Base-by-base conservation (phyloP, 2,329 filamentous ascomycete genomes). In the Botrytis cinerea region DNA sequence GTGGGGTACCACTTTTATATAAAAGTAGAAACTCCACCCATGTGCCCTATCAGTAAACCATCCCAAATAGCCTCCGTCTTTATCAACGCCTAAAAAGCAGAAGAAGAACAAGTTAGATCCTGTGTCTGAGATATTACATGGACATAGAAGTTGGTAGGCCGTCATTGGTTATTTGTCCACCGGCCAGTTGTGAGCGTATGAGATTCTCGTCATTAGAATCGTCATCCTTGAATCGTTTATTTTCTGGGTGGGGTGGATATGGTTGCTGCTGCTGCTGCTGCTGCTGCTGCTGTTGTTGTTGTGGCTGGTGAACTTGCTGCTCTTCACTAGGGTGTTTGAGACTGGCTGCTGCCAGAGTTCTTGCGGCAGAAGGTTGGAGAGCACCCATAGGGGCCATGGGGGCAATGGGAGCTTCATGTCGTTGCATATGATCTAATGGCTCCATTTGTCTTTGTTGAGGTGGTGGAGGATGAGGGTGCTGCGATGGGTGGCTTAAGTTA, bases 401-500 rank as follows among this genome's bases (percentile, higher is more conserved):
- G 20, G 82, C 80, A 16, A 78, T 76, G 6, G 78, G 76, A 4
- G 76, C 74, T 40, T 79, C 76, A 57, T 76, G 76, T 18, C 76
- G 75, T 12, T 77, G 77, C 35, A 75, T 73, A 51, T 75, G 75
- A 5, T 78, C 76, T 48, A 77, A 46, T 28, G 73, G 71, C 28
- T 77, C 78, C 46, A 80, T 79, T 45, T 77, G 73, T 18, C 77
- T 43, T 45, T 81, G 80, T n/a, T 78, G 73, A 6, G 71, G 70
- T 51, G 74, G 81, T 74, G 77, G 79, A 76, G 73, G 79, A 61
- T 74, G 78, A 72, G 88, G 87, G 73, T 87, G 86, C 68, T 84
- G 85, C 40, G 97, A 85, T 73, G 88, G 86, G 73, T 87, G 86
- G 70, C 84, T 86, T 43, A 97, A 85, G 79, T 93, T 93, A 76